Percentiles rank a stretch among this genome's conserved stretches.
Evolutionary conservation across 148 eudicot species (phyloP).

Genomic region (Nyssa sinensis): DNA sequence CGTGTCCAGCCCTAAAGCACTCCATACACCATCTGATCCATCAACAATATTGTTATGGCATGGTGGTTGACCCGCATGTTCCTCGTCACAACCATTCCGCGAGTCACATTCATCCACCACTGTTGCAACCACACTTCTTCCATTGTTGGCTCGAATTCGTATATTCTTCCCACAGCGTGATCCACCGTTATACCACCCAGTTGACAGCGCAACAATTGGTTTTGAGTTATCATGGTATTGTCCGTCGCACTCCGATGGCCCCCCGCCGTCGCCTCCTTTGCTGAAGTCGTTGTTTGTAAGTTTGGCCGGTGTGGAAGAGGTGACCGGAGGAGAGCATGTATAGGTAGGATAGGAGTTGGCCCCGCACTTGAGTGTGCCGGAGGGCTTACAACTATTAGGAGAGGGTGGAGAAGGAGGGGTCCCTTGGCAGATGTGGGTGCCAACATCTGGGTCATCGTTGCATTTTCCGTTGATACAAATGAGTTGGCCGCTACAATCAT

Average conservation of each 20-base stretch:
- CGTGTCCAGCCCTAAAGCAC: slow-evolving; percentile 22
- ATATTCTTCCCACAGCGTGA: slow-evolving; percentile 21
- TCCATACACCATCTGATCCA: slow-evolving; percentile 31
- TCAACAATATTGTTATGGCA: slow-evolving; percentile 25
- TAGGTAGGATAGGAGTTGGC: slow-evolving; percentile 6
- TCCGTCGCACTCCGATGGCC: slow-evolving; percentile 20
- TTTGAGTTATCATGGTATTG: slow-evolving; percentile 4
- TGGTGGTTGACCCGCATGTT: slow-evolving; percentile 21
- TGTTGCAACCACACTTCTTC: slow-evolving; percentile 18
- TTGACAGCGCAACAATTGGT: slow-evolving; percentile 24
- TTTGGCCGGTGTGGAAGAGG: slow-evolving; percentile 12
- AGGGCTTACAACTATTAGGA: background rate
- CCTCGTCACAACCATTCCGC: slow-evolving; percentile 20
- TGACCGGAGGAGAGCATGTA: slow-evolving; percentile 13
- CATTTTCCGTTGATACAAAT: slow-evolving; percentile 25
- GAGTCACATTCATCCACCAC: slow-evolving; percentile 39
- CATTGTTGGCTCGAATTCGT: slow-evolving; percentile 4
- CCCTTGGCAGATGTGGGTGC: slow-evolving; percentile 14
- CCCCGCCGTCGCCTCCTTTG: slow-evolving; percentile 14
- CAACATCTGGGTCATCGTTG: slow-evolving; percentile 28
- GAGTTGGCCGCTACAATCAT: slow-evolving; percentile 26
- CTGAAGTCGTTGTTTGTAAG: slow-evolving; percentile 16
- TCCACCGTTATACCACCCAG: slow-evolving; percentile 23
- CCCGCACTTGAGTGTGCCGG: background rate
- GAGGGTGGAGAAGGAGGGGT: background rate